Evolutionary conservation across 2,329 filamentous ascomycete species (phyloP).

Genomic region (Tolypocladium guangdongense): DNA sequence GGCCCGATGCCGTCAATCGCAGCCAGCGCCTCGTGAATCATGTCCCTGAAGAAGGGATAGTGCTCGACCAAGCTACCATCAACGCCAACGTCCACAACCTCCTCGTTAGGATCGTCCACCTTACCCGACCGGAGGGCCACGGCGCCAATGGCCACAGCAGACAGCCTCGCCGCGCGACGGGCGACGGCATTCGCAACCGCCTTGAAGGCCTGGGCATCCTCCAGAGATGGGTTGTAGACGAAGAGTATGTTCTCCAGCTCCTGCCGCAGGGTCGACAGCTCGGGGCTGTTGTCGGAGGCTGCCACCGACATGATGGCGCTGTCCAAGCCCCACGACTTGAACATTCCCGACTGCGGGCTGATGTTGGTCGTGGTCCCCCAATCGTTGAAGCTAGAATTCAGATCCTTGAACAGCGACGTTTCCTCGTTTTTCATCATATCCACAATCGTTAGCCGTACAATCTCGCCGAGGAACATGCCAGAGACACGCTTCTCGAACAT

Average conservation of each 20-base stretch:
- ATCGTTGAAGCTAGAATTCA: conserved; percentile 61
- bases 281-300: conserved; percentile 65
- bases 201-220: conserved; percentile 85
- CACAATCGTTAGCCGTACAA: conserved; percentile 68
- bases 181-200: conserved; percentile 73
- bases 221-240: conserved; percentile 63
- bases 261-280: conserved; percentile 63
- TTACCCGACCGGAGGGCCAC: conserved; percentile 73
- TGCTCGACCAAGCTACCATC: conserved; percentile 93
- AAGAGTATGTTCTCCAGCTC: conserved; percentile 67
- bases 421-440: conserved; percentile 58
- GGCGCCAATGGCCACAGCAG: conserved; percentile 78
- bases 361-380: conserved; percentile 60
- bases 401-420: conserved; percentile 64
- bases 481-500: conserved; percentile 99
- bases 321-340: conserved; percentile 79
- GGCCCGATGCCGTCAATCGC: conserved; percentile 68
- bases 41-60: conserved; percentile 84
- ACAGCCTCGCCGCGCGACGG: conserved; percentile 76
- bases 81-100: conserved; percentile 80
- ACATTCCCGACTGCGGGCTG: conserved; percentile 53
- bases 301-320: conserved; percentile 83
- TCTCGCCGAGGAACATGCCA: conserved; percentile 96
- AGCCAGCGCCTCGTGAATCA: conserved; percentile 73
- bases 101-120: conserved; percentile 50